phyloP scores from a whole-genome alignment of 2,329 filamentous ascomycete species.

The Fusarium subtropicale region DNA sequence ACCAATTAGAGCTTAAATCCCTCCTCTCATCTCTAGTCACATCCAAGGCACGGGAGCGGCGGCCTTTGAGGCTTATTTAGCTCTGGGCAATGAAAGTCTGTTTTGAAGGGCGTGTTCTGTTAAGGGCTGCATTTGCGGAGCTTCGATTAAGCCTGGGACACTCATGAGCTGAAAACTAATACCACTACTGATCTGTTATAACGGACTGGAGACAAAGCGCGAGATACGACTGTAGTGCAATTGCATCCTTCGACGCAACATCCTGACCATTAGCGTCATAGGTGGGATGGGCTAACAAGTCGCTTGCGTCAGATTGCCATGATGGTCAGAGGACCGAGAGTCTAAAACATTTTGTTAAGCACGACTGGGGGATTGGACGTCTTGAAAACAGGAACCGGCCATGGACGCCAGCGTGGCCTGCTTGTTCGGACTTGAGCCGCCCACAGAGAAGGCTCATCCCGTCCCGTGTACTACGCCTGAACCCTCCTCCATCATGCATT shows the following conservation, averaged over 20 bases:
- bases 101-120: constrained; percentile 34
- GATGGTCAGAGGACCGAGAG: constrained; percentile 19
- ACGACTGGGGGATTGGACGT: constrained; percentile 19
- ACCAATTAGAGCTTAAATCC: constrained; percentile 43
- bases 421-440: constrained; percentile 18
- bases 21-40: constrained; percentile 36
- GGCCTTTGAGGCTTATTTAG: constrained; percentile 33
- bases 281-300: constrained; percentile 17
- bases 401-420: constrained; percentile 30
- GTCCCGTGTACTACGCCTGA: constrained; percentile 47
- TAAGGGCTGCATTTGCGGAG: constrained; percentile 27
- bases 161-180: constrained; percentile 37
- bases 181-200: constrained; percentile 34
- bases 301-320: constrained; percentile 25
- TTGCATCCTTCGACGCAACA: constrained; percentile 6
- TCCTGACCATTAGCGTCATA: constrained; percentile 4
- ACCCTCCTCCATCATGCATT: constrained; percentile 22
- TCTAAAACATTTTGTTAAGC: constrained; percentile 17
- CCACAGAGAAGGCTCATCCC: constrained; percentile 53
- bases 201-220: constrained; percentile 11
- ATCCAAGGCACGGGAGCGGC: constrained; percentile 47
- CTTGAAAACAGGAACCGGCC: constrained; percentile 23
- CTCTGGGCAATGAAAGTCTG: constrained; percentile 40
- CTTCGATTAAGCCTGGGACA: constrained; percentile 28
- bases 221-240: constrained; percentile 9